Conservation (phyloP, 2,329 filamentous ascomycete genomes). For the Fusarium sp. region DNA sequence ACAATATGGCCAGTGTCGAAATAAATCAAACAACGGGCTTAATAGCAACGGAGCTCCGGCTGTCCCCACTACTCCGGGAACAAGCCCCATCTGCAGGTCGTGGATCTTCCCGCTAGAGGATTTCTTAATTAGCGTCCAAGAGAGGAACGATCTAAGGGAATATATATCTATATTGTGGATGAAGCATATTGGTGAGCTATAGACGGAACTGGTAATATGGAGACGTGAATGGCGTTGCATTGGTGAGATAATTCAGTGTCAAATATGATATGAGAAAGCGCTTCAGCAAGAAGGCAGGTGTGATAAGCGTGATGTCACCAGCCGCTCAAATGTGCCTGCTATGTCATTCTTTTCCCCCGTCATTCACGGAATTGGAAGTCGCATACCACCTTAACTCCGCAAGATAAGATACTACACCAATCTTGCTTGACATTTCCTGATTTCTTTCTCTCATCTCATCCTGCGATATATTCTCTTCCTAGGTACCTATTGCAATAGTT, state of each 20-base stretch:
- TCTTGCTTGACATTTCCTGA: background rate
- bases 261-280: background rate
- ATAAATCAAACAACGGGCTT: slow-evolving; percentile 16
- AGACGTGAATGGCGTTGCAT: background rate
- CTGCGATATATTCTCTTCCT: background rate
- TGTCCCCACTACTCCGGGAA: slow-evolving; percentile 9
- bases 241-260: background rate
- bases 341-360: slow-evolving; percentile 17
- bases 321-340: background rate
- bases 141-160: slow-evolving; percentile 10
- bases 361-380: slow-evolving; percentile 14
- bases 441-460: background rate
- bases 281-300: background rate
- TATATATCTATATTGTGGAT: background rate
- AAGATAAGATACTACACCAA: slow-evolving; percentile 10
- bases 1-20: background rate
- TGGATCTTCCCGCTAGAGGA: slow-evolving; percentile 26
- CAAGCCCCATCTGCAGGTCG: slow-evolving; percentile 5
- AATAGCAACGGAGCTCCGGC: background rate
- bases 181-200: background rate
- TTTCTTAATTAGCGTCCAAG: slow-evolving; percentile 18
- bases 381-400: slow-evolving; percentile 31
- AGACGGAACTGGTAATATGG: background rate
- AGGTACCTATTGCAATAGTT: background rate
- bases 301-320: slow-evolving; percentile 36